Evolutionary conservation across 1,284 basidiomycete species (phyloP), one percentile per base, ranked within the genome.

Genomic region (Moesziomyces globuligerus): DNA sequence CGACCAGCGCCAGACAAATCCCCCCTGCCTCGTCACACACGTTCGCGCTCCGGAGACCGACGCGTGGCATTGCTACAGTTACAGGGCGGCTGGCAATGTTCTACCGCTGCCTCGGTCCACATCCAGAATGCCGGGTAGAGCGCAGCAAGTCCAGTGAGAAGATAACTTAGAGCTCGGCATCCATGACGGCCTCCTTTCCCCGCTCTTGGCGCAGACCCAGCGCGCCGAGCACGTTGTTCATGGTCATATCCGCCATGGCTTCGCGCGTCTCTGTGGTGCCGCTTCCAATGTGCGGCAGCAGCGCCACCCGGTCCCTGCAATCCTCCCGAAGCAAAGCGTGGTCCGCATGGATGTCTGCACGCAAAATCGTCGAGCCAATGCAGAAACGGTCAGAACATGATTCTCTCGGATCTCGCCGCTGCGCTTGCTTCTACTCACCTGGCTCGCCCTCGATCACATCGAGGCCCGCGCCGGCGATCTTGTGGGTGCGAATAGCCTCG

Each of bases 401-500:
- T 25, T 25, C 37, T 48, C 13, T 21, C 62, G 56, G 51, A 43
- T 15, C 11, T 11, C 40, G 51, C 21, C 28, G 10, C 50, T 28
- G 50, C 18, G 18, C 26, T 32, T 15, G 4, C 2, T 13, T n/a
- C n/a, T 4, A 67, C 69, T 61, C 23, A 72, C 69, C 84, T 0
- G 95, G 95, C 83, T 98, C 95, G 28, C 92, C 92, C 70, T 94
- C 92, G 11, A 97, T 88, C 29, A 98, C 95, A 82, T 98, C 95
- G 7, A 98, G 78, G 0, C 92, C 95, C 0, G 95, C 95, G 21
- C 90, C 94, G 86, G 90, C 95, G 39, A 98, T 90, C 86, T 89
- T 88, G 3, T 87, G 87, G 64, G 89, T 87, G 44, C 85, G 84
- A 42, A 98, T 84, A 0, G 94, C 94, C 59, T 87, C 88, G 1